A percentile compares a stretch with the other conserved stretches of the same genome.
Evolutionary conservation across 2,329 filamentous ascomycete genomes (phyloP).

Genomic region (Fusarium floridanum): DNA sequence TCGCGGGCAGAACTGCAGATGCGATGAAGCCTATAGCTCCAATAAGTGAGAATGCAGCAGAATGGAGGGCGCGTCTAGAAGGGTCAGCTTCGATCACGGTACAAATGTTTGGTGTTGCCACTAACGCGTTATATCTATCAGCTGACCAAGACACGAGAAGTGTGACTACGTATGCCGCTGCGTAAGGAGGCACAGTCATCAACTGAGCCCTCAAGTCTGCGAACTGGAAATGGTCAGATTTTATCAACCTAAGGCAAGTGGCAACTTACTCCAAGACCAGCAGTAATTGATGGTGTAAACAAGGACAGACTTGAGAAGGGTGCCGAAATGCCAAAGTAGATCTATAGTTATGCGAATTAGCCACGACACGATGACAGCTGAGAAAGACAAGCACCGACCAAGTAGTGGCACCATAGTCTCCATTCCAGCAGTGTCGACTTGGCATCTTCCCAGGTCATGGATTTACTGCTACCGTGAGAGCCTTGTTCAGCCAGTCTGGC

Average conservation of each 20-base stretch:
- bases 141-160: constrained; percentile 65
- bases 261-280: constrained; percentile 56
- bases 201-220: constrained; percentile 64
- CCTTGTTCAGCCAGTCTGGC: constrained; percentile 51
- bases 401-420: constrained; percentile 74
- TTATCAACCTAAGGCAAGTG: constrained; percentile 7
- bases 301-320: constrained; percentile 70
- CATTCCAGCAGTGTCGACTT: constrained; percentile 74
- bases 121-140: constrained; percentile 65
- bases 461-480: constrained; percentile 66
- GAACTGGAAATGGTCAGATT: constrained; percentile 17
- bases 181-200: constrained; percentile 73
- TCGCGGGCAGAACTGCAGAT: constrained; percentile 70
- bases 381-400: constrained; percentile 47
- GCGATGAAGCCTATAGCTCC: constrained; percentile 66
- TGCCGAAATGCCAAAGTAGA: constrained; percentile 62
- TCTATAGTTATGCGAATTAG: constrained; percentile 25
- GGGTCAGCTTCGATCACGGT: background rate
- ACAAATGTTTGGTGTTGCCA: background rate
- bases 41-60: constrained; percentile 56
- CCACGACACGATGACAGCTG: background rate
- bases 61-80: constrained; percentile 54
- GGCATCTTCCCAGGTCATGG: constrained; percentile 74
- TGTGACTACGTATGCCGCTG: constrained; percentile 62
- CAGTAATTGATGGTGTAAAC: constrained; percentile 70